Evolutionary conservation across 1,284 basidiomycete species (phyloP).

Genomic region (Microstroma glucosiphilum): DNA sequence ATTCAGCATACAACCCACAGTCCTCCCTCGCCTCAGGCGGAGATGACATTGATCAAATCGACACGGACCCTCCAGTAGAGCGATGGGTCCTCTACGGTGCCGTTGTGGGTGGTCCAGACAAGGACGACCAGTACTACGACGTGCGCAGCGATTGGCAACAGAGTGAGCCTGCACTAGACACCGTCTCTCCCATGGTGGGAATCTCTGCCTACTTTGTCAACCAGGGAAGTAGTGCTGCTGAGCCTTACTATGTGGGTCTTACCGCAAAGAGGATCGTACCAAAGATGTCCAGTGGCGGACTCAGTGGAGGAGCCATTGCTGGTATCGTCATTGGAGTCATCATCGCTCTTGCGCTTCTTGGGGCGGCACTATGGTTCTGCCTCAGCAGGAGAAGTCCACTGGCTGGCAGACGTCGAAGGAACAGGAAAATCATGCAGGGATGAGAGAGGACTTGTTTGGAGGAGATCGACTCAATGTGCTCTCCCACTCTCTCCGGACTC

Average conservation of each 20-base stretch:
- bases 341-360: constrained; percentile 47
- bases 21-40: constrained; percentile 80
- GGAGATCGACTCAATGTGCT: too few relatives aligned
- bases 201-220: constrained; percentile 68
- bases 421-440: too few relatives aligned
- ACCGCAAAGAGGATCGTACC: constrained; percentile 59
- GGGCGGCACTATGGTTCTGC: constrained; percentile 38
- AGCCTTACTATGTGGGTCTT: constrained; percentile 73
- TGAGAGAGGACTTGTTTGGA: too few relatives aligned
- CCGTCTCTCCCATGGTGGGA: constrained; percentile 77
- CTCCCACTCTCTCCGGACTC: too few relatives aligned
- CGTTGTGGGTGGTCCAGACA: constrained; percentile 77
- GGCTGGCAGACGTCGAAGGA: too few relatives aligned
- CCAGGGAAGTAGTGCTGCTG: constrained; percentile 57
- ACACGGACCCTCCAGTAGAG: constrained; percentile 65
- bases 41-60: constrained; percentile 60
- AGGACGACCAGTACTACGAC: constrained; percentile 70
- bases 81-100: constrained; percentile 76
- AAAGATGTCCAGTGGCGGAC: constrained; percentile 68
- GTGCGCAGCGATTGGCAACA: constrained; percentile 74
- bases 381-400: too few relatives aligned
- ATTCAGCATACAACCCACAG: constrained; percentile 81
- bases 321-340: constrained; percentile 63
- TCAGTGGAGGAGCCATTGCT: constrained; percentile 63
- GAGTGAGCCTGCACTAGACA: constrained; percentile 64